These are phyloP conservation scores for Boletus rufocinnamomeus DNA, from an alignment of 768 basidiomycete species.

Conservation along the genomic window DNA sequence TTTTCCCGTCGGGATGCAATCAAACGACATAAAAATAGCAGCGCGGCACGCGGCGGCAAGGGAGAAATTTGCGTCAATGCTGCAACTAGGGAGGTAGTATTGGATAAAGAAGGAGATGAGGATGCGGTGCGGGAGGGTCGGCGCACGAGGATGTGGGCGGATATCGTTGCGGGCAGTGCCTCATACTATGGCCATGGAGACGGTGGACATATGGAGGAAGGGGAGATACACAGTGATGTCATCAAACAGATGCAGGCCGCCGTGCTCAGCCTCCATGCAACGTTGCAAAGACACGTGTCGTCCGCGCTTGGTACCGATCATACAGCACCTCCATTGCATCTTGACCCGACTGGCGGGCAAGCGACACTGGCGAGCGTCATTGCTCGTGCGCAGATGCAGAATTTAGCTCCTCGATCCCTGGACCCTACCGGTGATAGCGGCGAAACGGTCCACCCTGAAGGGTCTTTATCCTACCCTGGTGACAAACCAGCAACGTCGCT, in stretches of 20 bases:
- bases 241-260: conserved; percentile 52
- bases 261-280: conserved; percentile 54
- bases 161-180: conserved; percentile 46
- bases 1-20: conserved; percentile 81
- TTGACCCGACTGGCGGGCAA: conserved; percentile 56
- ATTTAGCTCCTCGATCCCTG: conserved; percentile 27
- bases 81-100: conserved; percentile 62
- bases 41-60: conserved; percentile 50
- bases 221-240: conserved; percentile 54
- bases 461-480: conserved; percentile 7
- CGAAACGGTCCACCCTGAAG: conserved; percentile 12
- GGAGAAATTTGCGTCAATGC: conserved; percentile 56
- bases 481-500: conserved; percentile 9
- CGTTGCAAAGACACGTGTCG: conserved; percentile 60
- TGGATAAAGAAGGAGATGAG: conserved; percentile 40
- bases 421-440: conserved; percentile 3
- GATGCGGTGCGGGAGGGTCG: conserved; percentile 54
- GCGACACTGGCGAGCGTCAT: conserved; percentile 73
- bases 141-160: conserved; percentile 64
- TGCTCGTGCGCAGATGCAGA: conserved; percentile 65
- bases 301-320: conserved; percentile 50
- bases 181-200: conserved; percentile 18
- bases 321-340: conserved; percentile 31
- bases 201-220: conserved; percentile 52
- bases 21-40: conserved; percentile 71